phyloP scores from a whole-genome alignment of 225 moss, liverwort and hornwort genomes.

The Marchantia polymorpha region DNA sequence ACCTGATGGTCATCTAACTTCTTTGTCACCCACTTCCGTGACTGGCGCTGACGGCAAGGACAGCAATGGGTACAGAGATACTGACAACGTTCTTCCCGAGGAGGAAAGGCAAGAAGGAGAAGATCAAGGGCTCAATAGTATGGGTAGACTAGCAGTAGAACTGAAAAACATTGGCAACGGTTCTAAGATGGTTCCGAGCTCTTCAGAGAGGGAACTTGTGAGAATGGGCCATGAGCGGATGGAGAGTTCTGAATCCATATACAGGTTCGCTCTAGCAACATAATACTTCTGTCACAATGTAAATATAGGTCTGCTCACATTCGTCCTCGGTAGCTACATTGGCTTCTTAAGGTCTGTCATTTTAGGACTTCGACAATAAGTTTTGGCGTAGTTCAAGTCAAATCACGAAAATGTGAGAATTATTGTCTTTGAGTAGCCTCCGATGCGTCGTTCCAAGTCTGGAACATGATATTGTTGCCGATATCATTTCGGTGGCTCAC shows the following conservation, averaged over 20 bases:
- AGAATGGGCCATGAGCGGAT: constrained; percentile 71
- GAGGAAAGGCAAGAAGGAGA: constrained; percentile 48
- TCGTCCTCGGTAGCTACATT: too few species aligned
- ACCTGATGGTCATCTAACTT: constrained; percentile 53
- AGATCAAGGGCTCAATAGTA: constrained; percentile 41
- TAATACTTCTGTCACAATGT: too few species aligned
- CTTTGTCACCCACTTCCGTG: constrained; percentile 45
- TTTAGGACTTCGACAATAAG: too few species aligned
- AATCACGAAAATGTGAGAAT: too few species aligned
- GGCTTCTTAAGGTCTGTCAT: too few species aligned
- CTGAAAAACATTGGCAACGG: constrained; percentile 13
- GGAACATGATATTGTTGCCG: too few species aligned
- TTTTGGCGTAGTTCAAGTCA: too few species aligned
- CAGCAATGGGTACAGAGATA: constrained; percentile 30
- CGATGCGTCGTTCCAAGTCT: too few species aligned
- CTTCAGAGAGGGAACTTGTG: constrained; percentile 32
- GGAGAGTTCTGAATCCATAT: constrained; percentile 88
- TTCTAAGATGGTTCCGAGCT: constrained; percentile 29
- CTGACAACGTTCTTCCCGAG: constrained; percentile 55
- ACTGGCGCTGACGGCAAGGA: constrained; percentile 25
- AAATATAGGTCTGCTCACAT: too few species aligned
- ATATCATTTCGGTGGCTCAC: too few species aligned
- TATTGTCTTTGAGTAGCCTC: too few species aligned
- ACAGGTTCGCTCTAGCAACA: constrained; percentile 46
- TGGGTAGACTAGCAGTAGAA: constrained; percentile 22